Percentiles rank a stretch among this genome's conserved stretches.
These are phyloP conservation scores for Handroanthus guayacan DNA, from an alignment of 257 asterid species.

Conservation along the genomic window DNA sequence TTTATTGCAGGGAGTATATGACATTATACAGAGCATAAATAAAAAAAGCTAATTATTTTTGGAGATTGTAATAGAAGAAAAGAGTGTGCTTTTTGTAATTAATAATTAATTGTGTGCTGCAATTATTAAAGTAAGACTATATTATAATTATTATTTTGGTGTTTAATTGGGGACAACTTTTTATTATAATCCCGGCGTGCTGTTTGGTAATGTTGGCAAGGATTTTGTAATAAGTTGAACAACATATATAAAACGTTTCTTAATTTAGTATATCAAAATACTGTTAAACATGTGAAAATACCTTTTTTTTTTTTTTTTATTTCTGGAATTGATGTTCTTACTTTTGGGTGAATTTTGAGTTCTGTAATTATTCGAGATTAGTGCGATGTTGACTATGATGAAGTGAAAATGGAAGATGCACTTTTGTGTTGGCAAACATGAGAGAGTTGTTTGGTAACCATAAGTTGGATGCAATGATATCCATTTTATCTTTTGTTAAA, in stretches of 20 bases:
- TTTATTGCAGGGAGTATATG: not conserved
- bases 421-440: no score
- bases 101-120: not conserved
- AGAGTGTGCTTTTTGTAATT: not conserved
- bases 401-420: no score
- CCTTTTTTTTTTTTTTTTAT: no score
- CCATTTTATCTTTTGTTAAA: no score
- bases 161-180: not conserved
- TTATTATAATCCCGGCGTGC: not conserved
- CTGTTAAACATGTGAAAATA: not conserved
- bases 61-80: not conserved
- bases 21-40: no score
- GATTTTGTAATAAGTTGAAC: not conserved
- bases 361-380: no score
- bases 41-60: not conserved
- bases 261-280: no score
- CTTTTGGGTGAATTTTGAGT: not conserved
- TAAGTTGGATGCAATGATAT: no score
- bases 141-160: not conserved
- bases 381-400: no score
- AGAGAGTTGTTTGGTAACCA: no score
- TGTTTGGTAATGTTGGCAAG: not conserved
- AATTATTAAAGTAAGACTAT: not conserved
- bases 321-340: not conserved
- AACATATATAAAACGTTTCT: not conserved